Evolutionary conservation across 371 early-diverging fungal species (phyloP), one percentile per base, ranked within the genome.

Genomic region (Mucor circinelloides): DNA sequence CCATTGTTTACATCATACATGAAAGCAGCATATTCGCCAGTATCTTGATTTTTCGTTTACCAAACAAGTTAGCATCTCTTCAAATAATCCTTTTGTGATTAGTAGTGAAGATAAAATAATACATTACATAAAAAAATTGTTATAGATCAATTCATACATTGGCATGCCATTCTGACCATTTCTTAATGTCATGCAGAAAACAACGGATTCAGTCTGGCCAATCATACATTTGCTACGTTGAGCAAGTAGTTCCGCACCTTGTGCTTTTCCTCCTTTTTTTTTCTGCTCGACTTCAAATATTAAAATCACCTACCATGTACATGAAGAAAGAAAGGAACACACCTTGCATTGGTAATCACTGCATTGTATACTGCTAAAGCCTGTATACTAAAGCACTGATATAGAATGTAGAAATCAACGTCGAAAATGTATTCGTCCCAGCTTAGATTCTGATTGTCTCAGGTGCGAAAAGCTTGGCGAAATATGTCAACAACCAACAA

Each of bases 361-460:
- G 10, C 27, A 50, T 5, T 6, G 0, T 54, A 28, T 46, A 46
- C 5, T 2, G 2, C n/a, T 9, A 9, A 21, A 8, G 10, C 5
- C 0, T 17, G 17, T 40, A 15, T 38, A 38, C 40, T 40, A 40
- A 40, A 40, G 40, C 17, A 40, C 40, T 40, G 9, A 3, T 40
- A 17, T 55, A 70, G 70, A 70, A 62, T 70, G 70, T 27, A 61
- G 70, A 50, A 38, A 58, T 13, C 57, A 66, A 12, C 70, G 70
- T 32, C 66, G 70, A 25, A 66, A 66, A 62, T 70, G 70, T 13
- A 57, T 66, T 23, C 66, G 58, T n/a, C 31, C 27, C 19, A 28
- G n/a, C 1, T 32, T 44, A 15, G 8, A 25, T 40, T 5, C 23
- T 30, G 23, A 46, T 15, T 70, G 70, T 10, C n/a, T 15, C 5